Conservation (phyloP, 257 asterid species). For the Echites panduratus region DNA sequence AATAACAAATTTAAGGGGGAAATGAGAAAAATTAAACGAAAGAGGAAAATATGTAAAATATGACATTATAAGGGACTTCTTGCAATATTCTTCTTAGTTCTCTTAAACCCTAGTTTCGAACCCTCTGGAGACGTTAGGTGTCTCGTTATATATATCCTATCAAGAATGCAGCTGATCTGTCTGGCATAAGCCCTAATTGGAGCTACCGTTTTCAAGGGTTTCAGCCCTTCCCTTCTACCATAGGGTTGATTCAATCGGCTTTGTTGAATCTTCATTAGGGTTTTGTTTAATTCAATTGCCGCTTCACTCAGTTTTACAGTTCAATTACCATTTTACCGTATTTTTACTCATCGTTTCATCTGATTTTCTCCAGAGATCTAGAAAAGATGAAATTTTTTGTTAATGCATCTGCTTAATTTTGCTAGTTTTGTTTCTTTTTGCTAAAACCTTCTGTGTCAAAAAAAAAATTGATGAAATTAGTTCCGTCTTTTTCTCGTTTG, state of each 20-base stretch:
- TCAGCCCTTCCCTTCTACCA: not conserved
- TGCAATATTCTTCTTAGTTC: not conserved
- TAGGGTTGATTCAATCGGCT: not conserved
- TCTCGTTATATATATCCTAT: not conserved
- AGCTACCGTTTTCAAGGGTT: no score
- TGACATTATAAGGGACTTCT: not conserved
- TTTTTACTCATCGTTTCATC: no score
- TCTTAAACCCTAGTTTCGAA: slow-evolving; percentile 15
- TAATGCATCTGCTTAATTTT: not conserved
- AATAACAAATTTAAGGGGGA: no score
- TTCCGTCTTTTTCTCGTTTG: not conserved
- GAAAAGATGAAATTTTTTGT: not conserved
- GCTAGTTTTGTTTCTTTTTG: not conserved
- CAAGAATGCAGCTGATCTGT: no score
- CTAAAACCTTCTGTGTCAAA: not conserved
- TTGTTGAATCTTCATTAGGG: not conserved
- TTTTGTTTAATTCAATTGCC: not conserved
- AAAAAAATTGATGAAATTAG: not conserved
- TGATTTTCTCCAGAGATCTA: no score
- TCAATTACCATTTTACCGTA: no score
- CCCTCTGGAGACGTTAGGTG: not conserved
- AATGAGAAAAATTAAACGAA: no score
- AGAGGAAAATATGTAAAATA: no score
- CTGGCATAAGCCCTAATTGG: slow-evolving; percentile 7
- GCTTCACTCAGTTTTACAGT: not conserved